A percentile compares a stretch with the other conserved stretches of the same genome.
Evolutionary conservation across 2,329 filamentous ascomycete genomes (phyloP).

Genomic region (Nakataea oryzae): DNA sequence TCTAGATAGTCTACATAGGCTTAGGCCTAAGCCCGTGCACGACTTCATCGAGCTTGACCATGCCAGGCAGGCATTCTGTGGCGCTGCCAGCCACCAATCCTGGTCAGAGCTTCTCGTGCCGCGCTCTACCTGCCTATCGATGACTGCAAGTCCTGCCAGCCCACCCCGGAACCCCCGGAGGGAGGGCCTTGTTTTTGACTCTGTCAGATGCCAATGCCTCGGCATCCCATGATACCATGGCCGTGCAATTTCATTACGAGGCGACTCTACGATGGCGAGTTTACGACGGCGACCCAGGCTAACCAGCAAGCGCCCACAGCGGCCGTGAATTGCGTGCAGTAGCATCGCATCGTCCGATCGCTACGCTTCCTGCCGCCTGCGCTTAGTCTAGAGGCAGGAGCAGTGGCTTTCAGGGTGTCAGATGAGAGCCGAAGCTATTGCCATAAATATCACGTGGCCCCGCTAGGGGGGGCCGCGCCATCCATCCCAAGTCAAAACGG

Average conservation of each 20-base stretch:
- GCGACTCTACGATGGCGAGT: background rate
- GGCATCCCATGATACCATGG: background rate
- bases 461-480: too few relatives aligned
- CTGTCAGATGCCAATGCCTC: background rate
- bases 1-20: too few relatives aligned
- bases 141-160: background rate
- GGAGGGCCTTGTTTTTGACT: background rate
- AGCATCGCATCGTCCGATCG: background rate
- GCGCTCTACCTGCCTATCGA: background rate
- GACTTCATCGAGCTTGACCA: background rate
- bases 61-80: background rate
- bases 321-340: background rate
- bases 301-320: background rate
- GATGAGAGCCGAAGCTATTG: background rate
- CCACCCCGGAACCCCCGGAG: background rate
- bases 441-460: background rate
- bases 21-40: too few relatives aligned
- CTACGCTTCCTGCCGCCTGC: background rate
- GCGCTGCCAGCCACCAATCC: background rate
- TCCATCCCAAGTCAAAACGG: too few relatives aligned
- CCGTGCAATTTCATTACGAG: background rate
- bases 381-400: background rate
- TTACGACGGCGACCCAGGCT: too few relatives aligned
- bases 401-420: background rate
- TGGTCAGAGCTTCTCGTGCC: background rate